Percentiles rank a stretch among this genome's conserved stretches.
Evolutionary conservation across 2,329 filamentous ascomycete species (phyloP).

Genomic region (Botrytis tulipae): DNA sequence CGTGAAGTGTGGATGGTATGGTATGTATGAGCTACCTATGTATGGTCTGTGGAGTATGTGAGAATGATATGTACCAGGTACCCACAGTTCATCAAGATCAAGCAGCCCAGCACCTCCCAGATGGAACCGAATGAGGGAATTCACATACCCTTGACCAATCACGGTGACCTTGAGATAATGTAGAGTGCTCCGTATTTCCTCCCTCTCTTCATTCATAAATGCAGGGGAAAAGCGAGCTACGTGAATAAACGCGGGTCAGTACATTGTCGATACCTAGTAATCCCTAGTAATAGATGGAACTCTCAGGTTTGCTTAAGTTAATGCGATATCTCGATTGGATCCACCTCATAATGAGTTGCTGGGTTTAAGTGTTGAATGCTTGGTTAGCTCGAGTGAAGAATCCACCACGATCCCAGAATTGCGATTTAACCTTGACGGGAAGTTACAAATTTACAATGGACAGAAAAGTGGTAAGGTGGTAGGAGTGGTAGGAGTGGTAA

Average conservation of each 20-base stretch:
- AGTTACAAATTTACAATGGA: not conserved
- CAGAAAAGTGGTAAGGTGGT: not conserved
- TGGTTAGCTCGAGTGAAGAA: not conserved
- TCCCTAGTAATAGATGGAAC: not conserved
- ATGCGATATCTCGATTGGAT: not conserved
- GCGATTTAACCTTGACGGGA: constrained; percentile 5
- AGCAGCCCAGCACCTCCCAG: not conserved
- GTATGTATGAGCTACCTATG: not conserved
- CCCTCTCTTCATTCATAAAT: not conserved
- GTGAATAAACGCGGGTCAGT: constrained; percentile 17
- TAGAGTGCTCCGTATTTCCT: not conserved
- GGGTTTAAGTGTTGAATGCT: not conserved
- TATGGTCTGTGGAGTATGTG: too few relatives aligned
- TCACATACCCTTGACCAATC: not conserved
- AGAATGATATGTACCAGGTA: not conserved
- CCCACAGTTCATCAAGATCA: not conserved
- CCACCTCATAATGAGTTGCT: not conserved
- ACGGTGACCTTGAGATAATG: not conserved
- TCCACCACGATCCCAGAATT: not conserved
- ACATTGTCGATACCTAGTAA: not conserved
- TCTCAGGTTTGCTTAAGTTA: not conserved
- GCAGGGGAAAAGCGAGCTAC: constrained; percentile 1
- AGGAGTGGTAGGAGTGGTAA: not conserved
- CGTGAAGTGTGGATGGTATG: not conserved
- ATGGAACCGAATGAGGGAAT: not conserved